Conservation (phyloP, 768 basidiomycete genomes). For the Rhodosporidiobolus sp. region DNA sequence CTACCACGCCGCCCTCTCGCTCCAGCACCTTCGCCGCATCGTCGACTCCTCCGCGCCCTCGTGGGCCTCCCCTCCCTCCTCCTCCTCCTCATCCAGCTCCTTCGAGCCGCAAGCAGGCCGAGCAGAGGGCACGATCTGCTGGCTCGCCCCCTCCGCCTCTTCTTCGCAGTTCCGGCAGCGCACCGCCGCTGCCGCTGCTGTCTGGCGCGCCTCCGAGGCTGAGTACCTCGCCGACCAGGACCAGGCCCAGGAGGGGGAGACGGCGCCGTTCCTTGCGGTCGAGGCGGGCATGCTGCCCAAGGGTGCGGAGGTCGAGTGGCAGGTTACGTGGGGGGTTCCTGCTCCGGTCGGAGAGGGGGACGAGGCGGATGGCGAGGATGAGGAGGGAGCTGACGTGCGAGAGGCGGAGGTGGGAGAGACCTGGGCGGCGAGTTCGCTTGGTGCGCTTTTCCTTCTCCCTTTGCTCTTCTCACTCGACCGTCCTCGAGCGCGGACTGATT, state of each 20-base stretch:
- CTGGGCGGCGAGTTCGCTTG: neutral
- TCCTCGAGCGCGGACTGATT: neutral
- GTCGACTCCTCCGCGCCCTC: conserved; percentile 54
- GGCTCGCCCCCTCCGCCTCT: neutral
- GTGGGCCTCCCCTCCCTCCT: neutral
- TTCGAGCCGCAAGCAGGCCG: neutral
- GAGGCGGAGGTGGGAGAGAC: neutral
- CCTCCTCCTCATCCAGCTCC: neutral
- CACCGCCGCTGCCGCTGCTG: neutral
- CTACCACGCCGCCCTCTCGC: conserved; percentile 66
- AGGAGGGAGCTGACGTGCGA: conserved; percentile 3
- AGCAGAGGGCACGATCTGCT: conserved; percentile 17
- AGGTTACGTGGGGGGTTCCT: conserved; percentile 47
- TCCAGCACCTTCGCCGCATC: conserved; percentile 76
- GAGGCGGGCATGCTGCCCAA: conserved; percentile 48
- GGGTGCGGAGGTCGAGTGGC: conserved; percentile 51
- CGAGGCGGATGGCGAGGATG: conserved; percentile 23
- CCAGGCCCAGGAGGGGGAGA: neutral
- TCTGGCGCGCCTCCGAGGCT: neutral
- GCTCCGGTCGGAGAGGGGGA: conserved; percentile 15
- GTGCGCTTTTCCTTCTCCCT: neutral
- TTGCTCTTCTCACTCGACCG: too few species aligned
- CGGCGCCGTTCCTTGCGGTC: conserved; percentile 44
- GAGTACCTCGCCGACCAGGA: neutral
- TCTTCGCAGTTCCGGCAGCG: neutral